These are phyloP conservation scores for Fraxinus platypoda DNA, from an alignment of 305 asterid species.

Conservation along the genomic window DNA sequence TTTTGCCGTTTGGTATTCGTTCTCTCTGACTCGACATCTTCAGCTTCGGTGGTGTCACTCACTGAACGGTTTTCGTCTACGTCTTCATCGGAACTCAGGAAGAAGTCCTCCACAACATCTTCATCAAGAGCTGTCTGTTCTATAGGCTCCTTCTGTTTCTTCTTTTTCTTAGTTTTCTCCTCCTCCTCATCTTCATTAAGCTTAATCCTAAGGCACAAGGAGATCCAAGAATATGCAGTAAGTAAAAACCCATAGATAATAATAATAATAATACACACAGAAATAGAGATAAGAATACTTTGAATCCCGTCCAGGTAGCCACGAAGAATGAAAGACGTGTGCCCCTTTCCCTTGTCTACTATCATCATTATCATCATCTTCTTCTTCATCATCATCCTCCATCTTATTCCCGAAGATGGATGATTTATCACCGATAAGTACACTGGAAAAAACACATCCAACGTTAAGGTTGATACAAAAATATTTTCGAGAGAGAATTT, in stretches of 20 bases:
- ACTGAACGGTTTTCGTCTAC: conserved; percentile 18
- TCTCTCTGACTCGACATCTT: conserved; percentile 31
- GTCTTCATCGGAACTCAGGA: conserved; percentile 78
- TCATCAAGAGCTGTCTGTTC: conserved; percentile 49
- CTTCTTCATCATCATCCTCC: conserved; percentile 28
- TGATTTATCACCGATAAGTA: conserved; percentile 63
- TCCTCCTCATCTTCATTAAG: conserved; percentile 21
- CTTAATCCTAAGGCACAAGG: conserved; percentile 24
- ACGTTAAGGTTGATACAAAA: not conserved
- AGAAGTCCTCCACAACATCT: conserved; percentile 72
- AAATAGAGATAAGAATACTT: conserved; percentile 41
- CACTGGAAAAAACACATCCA: conserved; percentile 36
- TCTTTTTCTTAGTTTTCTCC: conserved; percentile 26
- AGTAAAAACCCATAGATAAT: not conserved
- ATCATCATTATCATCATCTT: conserved; percentile 40
- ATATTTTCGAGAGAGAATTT: conserved; percentile 7
- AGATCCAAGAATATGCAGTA: not conserved
- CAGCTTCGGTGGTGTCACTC: conserved; percentile 34
- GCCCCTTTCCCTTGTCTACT: conserved; percentile 24
- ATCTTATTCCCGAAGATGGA: conserved; percentile 47
- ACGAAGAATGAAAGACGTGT: conserved; percentile 37
- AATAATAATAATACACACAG: not conserved
- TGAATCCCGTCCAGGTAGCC: conserved; percentile 46
- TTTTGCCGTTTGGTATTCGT: conserved; percentile 35
- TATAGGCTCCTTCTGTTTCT: conserved; percentile 32